Evolutionary conservation across 2,329 filamentous ascomycete genomes (phyloP).

Genomic region (Neodidymelliopsis sp.): DNA sequence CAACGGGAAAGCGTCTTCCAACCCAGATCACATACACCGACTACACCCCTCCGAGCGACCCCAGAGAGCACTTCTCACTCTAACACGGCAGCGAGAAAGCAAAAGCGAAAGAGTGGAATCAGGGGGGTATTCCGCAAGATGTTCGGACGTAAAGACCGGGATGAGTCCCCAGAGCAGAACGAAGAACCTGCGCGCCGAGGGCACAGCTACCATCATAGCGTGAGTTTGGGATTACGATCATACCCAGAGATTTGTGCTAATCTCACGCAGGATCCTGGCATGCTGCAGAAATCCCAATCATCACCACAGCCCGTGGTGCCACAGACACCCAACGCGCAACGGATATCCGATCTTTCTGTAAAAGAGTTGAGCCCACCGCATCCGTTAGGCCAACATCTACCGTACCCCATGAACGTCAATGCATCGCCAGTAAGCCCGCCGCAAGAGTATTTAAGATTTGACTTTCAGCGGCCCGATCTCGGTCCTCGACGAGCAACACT

Average conservation of each 20-base stretch:
- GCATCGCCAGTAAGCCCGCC: slow-evolving; percentile 46
- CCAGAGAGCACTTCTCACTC: slow-evolving; percentile 34
- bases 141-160: slow-evolving; percentile 45
- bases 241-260: slow-evolving; percentile 12
- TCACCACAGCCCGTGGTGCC: slow-evolving; percentile 9
- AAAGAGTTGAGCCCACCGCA: slow-evolving; percentile 44
- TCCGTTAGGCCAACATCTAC: slow-evolving; percentile 46
- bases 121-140: slow-evolving; percentile 49
- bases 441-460: slow-evolving; percentile 46
- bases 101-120: slow-evolving; percentile 48
- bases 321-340: slow-evolving; percentile 28
- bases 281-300: slow-evolving; percentile 25
- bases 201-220: slow-evolving; percentile 47
- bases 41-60: slow-evolving; percentile 40
- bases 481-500: slow-evolving; percentile 46
- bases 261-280: slow-evolving; percentile 38
- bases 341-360: slow-evolving; percentile 47
- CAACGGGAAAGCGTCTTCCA: slow-evolving; percentile 37
- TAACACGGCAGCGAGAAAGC: slow-evolving; percentile 35
- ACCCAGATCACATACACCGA: slow-evolving; percentile 30
- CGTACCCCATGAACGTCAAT: slow-evolving; percentile 53
- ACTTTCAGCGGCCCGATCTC: slow-evolving; percentile 30
- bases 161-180: slow-evolving; percentile 33
- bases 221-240: slow-evolving; percentile 27
- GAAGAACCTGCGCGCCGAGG: slow-evolving; percentile 30